Percentiles rank a stretch among this genome's conserved stretches.
Conservation (phyloP, 495 filamentous ascomycete genomes). For the Peziza echinospora region DNA sequence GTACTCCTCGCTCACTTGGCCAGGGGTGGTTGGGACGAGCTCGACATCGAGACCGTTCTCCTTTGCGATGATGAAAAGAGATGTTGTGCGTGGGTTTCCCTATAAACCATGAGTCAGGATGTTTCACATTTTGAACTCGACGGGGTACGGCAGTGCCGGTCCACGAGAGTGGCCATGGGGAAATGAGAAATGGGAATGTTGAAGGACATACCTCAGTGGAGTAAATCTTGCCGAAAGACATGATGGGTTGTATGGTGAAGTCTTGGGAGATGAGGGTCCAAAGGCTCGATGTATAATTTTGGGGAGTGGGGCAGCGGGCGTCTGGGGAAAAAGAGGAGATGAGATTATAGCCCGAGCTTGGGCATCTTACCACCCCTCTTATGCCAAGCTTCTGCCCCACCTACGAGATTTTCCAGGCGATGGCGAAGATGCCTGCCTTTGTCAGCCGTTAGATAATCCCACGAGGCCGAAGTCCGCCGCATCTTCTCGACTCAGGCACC, state of each 20-base stretch:
- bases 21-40: constrained; percentile 48
- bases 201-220: too few relatives aligned
- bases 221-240: constrained; percentile 95
- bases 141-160: constrained; percentile 1
- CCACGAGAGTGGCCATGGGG: too few relatives aligned
- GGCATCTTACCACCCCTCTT: neutral
- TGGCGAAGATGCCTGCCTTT: too few relatives aligned
- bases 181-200: too few relatives aligned
- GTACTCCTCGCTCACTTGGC: constrained; percentile 44
- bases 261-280: too few relatives aligned
- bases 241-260: constrained; percentile 28
- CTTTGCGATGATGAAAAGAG: constrained; percentile 79
- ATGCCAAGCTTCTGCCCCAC: neutral
- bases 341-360: too few relatives aligned
- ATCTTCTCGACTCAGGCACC: too few relatives aligned
- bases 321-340: too few relatives aligned
- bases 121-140: constrained; percentile 3
- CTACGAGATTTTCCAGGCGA: constrained; percentile 6
- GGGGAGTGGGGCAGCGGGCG: too few relatives aligned
- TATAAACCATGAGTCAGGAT: constrained; percentile 23
- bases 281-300: too few relatives aligned
- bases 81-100: constrained; percentile 76
- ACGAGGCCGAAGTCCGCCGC: too few relatives aligned
- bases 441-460: constrained; percentile 8
- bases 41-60: constrained; percentile 83